Evolutionary conservation across 306 rosid species (phyloP), one percentile per base, ranked within the genome.

Genomic region (Castanospermum australe): DNA sequence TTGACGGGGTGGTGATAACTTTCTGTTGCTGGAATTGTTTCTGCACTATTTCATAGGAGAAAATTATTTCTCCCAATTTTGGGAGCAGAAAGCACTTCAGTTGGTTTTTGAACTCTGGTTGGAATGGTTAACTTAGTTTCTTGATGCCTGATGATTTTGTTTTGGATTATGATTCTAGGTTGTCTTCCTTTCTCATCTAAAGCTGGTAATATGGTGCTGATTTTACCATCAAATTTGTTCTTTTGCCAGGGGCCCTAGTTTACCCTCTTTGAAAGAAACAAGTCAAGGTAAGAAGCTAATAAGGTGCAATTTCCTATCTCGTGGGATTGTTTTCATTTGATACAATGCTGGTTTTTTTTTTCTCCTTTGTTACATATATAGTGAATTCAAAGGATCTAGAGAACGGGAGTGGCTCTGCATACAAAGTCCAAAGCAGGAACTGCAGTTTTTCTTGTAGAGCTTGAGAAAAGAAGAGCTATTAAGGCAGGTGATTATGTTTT

Each of bases 381-480:
- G 92, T 21, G 41, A 79, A 73, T 60, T n/a, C 79, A 7, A 81
- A 17, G 41, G 90, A 94, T 76, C 12, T 76, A 11, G 97, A 94
- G 71, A 51, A 55, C 22, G 86, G 79, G 42, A 24, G 21, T 55
- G 63, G 11, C 65, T 61, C 88, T 4, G 36, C 44, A 11, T 84
- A 60, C 30, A 87, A 80, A 51, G 77, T 82, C 0, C 0, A 57
- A 82, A 82, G 94, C 87, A 20, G 95, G 99, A 73, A 91, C 88
- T 12, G 97, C 92, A 30, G 86, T 48, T 73, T 94, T 88, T 77
- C 97, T 94, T 77, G 33, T 92, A 50, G 87, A 92, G 67, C 89
- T 91, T 64, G 97, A 94, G 85, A 88, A 81, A 18, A 84, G 79
- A 87, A 88, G 99, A 86, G 78, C 97, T 25, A 92, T 94, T 33